Evolutionary conservation across 768 basidiomycete genomes (phyloP), one percentile per base, ranked within the genome.

Genomic region (Tephrocybe sp.): DNA sequence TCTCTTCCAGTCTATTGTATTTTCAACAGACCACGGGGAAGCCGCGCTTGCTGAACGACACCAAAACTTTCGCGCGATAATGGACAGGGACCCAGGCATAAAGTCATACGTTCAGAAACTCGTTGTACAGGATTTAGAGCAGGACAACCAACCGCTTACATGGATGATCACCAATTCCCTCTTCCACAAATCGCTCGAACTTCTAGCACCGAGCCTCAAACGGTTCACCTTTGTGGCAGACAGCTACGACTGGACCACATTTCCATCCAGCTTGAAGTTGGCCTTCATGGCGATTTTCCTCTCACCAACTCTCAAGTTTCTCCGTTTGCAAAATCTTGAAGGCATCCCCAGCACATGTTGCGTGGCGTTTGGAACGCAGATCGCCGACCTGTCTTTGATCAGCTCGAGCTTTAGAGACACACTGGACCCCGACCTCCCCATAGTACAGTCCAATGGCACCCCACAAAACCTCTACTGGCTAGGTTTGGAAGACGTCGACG

Each of bases 141-240:
- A 28, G 14, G 5, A 37, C 11, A 9, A 17, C 26, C 18, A 38
- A 1, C 25, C 14, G 9, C 7, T 26, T 3, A 33, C 50, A 3
- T 55, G 54, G 54, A 51, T 55, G 38, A 34, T 45, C 15, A 45
- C 50, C 33, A 50, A 48, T 24, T 14, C 50, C 8, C 34, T n/a
- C 15, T 47, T 55, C 25, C 54, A 55, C 23, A 9, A 51, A 18
- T 47, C 54, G 4, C 45, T 55, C n/a, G 12, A 21, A 9, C 50
- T 40, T 12, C 30, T 55, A 10, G 45, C 37, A 24, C 33, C 45
- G 5, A 12, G n/a, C n/a, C 40, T 51, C 2, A 42, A 55, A 15
- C 40, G 21, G n/a, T 55, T 55, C 45, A 51, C 38, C 7, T 47
- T 55, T 12, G 20, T 51, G 3, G 54, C 38, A 34, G 46, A 50